Percentiles rank a stretch among this genome's conserved stretches.
These are phyloP conservation scores for Russula vinacea DNA, from an alignment of 768 basidiomycete species.

Conservation along the genomic window DNA sequence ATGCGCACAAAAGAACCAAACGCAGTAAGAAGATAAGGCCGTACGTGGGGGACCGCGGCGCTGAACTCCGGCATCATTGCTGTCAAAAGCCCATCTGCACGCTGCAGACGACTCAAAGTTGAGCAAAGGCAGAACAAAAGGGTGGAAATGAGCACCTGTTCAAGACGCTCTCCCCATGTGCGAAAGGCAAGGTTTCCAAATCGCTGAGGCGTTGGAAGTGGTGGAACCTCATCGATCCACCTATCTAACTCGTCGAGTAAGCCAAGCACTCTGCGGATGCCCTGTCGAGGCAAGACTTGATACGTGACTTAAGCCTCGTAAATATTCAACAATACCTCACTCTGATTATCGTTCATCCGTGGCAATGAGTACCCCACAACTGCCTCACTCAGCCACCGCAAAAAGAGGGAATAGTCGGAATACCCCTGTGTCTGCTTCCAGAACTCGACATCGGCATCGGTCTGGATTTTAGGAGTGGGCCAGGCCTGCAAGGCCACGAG, in stretches of 20 bases:
- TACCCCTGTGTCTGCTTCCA: conserved; percentile 76
- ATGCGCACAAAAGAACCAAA: conserved; percentile 90
- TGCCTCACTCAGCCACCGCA: conserved; percentile 71
- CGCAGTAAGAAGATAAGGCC: conserved; percentile 74
- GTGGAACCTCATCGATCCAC: conserved; percentile 84
- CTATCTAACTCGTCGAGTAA: conserved; percentile 63
- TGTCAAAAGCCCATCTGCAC: conserved; percentile 50
- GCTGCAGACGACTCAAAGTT: conserved; percentile 39
- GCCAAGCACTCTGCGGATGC: conserved; percentile 45
- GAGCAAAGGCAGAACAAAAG: background rate
- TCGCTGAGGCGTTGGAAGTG: conserved; percentile 67
- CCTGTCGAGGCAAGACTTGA: conserved; percentile 38
- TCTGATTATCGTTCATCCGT: conserved; percentile 33
- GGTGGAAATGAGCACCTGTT: conserved; percentile 53
- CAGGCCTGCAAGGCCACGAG: conserved; percentile 22
- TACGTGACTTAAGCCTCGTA: conserved; percentile 8
- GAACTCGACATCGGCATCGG: conserved; percentile 66
- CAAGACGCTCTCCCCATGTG: conserved; percentile 73
- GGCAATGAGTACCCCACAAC: conserved; percentile 66
- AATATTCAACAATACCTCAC: conserved; percentile 34
- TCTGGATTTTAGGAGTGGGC: conserved; percentile 58
- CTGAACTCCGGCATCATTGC: conserved; percentile 47
- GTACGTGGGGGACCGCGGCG: conserved; percentile 57
- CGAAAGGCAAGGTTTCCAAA: conserved; percentile 93
- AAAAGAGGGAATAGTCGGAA: conserved; percentile 68